Base-by-base conservation (phyloP, 352 stramenopile species). In the Pythium apleroticum region DNA sequence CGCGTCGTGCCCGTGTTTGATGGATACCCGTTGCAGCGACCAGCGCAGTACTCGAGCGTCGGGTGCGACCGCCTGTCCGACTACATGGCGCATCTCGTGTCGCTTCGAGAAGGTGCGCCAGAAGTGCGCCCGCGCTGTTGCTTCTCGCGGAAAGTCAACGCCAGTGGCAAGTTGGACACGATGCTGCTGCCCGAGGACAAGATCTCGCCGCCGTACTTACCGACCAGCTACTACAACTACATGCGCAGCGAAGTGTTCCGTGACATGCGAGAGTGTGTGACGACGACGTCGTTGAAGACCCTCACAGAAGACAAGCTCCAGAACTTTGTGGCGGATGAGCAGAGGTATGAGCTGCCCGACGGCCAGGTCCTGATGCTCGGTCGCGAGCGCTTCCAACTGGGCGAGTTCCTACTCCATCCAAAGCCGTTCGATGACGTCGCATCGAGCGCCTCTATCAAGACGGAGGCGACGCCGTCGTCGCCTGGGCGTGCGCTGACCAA, bases 1-100 rank as follows among this genome's bases (percentile, higher is more conserved):
- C 88, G 87, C 24, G 90, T 96, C 22, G 89, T 95, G 33, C 90
- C 93, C 3, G 89, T 98, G 31, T 91, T 96, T 39, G 91, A 98
- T 60, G 93, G 93, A 37, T 97, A 93, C 67, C 79, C 91, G 1
- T 62, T 98, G 22, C 77, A 95, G 64, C 82, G 74, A 6, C 85
- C 88, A 0, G 76, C 84, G 15, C 84, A 93, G 68, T 85, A 88
- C 68, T 96, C 83, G 20, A 74, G 73, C 0, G 74, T 95, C 30
- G 86, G 88, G 8, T 85, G 85, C 57, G 81, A 93, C 60, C 78
- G 82, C 11, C 66, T 96, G 41, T 87, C 74, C 19, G 73, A 77
- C 48, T 89, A 95, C 64, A 71, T 96, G 24, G 76, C 80, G 31
- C 75, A 91, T 53, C 70, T 96, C n/a, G 68, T 95, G 9, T 28